A percentile compares a stretch with the other conserved stretches of the same genome.
These are phyloP conservation scores for Penicillium sp. DNA, from an alignment of 2,329 filamentous ascomycete genomes.

Conservation along the genomic window DNA sequence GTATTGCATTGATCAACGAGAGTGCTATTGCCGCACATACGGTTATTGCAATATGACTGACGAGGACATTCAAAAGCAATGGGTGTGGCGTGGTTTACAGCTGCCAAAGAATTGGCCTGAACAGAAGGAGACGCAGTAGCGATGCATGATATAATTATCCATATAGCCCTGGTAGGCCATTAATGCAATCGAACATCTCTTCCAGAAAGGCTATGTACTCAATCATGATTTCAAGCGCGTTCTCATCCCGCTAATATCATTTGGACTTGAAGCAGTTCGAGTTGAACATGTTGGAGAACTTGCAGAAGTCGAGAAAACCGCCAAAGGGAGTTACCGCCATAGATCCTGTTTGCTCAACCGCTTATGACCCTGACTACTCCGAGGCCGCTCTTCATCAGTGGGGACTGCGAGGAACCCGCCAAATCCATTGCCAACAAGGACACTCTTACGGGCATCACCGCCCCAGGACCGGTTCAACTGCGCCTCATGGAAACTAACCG, in stretches of 20 bases:
- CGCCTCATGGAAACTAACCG: constrained; percentile 46
- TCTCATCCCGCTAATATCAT: background rate
- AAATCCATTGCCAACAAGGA: constrained; percentile 65
- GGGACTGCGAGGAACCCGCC: constrained; percentile 65
- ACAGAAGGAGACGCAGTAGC: background rate
- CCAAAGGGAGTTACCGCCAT: constrained; percentile 31
- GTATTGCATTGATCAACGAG: constrained; percentile 18
- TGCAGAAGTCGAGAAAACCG: too few relatives aligned
- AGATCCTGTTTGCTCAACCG: constrained; percentile 38
- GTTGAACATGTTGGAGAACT: too few relatives aligned
- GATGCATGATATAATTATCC: too few relatives aligned
- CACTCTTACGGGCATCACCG: constrained; percentile 56
- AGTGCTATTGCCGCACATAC: constrained; percentile 27
- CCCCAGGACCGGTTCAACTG: constrained; percentile 56
- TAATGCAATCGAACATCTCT: background rate
- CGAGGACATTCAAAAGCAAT: constrained; percentile 18
- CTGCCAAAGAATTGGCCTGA: constrained; percentile 22
- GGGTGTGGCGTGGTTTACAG: constrained; percentile 21
- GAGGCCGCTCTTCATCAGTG: constrained; percentile 44
- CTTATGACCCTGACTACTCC: constrained; percentile 33
- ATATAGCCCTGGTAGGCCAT: background rate
- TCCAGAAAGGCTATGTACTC: background rate
- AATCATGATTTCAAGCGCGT: background rate
- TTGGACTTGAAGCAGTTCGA: background rate
- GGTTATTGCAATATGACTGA: constrained; percentile 25